phyloP scores from a whole-genome alignment of 2,329 filamentous ascomycete genomes.

The Monosporascus sp. region DNA sequence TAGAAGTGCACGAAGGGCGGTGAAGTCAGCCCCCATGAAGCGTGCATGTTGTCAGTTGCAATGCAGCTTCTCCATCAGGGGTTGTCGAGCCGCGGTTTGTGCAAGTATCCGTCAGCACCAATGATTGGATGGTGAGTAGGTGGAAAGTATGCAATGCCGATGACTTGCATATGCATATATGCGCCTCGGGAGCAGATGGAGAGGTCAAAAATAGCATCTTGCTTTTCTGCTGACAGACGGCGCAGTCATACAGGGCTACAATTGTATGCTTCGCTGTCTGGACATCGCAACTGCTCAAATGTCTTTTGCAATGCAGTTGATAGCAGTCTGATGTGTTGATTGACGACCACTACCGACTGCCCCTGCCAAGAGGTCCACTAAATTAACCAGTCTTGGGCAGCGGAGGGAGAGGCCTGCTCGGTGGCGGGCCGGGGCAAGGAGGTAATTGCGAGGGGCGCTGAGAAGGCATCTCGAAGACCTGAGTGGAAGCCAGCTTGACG shows the following conservation, averaged over 20 bases:
- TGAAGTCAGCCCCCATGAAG: background rate
- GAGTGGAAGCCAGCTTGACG: conserved; percentile 23
- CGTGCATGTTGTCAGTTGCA: background rate
- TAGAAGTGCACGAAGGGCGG: background rate
- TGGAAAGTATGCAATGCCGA: conserved; percentile 14
- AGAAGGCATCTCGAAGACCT: conserved; percentile 44
- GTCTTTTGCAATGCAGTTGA: background rate
- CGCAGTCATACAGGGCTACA: background rate
- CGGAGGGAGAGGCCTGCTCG: conserved; percentile 58
- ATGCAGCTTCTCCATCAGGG: conserved; percentile 8
- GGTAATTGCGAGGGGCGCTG: conserved; percentile 61
- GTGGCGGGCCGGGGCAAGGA: conserved; percentile 61
- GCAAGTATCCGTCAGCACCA: conserved; percentile 9
- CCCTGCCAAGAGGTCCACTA: background rate
- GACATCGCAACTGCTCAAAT: background rate
- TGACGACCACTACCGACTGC: background rate
- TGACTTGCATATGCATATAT: conserved; percentile 15
- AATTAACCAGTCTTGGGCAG: conserved; percentile 55
- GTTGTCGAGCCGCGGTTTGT: conserved; percentile 12
- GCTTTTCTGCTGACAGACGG: background rate
- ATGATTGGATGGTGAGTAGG: conserved; percentile 5
- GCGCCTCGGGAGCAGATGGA: conserved; percentile 11
- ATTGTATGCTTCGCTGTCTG: background rate
- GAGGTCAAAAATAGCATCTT: conserved; percentile 13
- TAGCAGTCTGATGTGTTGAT: background rate